Evolutionary conservation across 106 monocot species (phyloP), one percentile per base, ranked within the genome.

Genomic region (Platanthera zijinensis): DNA sequence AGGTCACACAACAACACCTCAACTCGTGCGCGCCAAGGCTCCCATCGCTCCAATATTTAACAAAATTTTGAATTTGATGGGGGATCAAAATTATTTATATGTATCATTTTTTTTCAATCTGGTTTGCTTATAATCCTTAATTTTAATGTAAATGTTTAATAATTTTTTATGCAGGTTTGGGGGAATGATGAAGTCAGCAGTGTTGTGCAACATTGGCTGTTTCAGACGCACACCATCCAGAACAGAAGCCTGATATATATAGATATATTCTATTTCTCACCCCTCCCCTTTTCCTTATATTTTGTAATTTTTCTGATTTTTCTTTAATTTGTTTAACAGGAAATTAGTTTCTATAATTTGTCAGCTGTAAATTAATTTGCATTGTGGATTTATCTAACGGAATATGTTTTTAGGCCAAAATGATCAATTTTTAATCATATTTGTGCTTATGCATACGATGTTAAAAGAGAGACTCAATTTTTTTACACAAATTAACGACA

Each of bases 151-250:
- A 72, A 12, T 72, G 48, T n/a, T 72, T 72, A 10, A 18, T n/a
- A n/a, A n/a, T 15, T 8, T 8, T 49, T 49, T 2, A 0, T 72
- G 71, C 8, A 73, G 73, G 25, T 73, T 73, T 52, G 73, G 73
- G 48, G 73, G 21, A 52, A 73, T 73, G 73, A 73, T 73, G 52
- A 73, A 30, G 30, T 73, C 73, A 52, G 73, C 46, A 4, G 73
- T 22, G 3, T 73, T 73, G 25, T 73, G 73, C 73, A 73, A 73
- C 28, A 71, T 71, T 30, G 52, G 52, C 22, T 73, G 73, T 52
- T 73, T 73, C 25, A 73, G 52, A 14, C 21, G 73, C 21, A 73
- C 73, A 22, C 22, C 50, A 22, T 73, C 73, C 15, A 48, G 10
- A 48, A 71, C 25, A 7, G 45, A 28, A 48, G 48, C 6, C 5